Evolutionary conservation across 441 rosid species (phyloP), one percentile per base, ranked within the genome.

Genomic region (Geranium incanum): DNA sequence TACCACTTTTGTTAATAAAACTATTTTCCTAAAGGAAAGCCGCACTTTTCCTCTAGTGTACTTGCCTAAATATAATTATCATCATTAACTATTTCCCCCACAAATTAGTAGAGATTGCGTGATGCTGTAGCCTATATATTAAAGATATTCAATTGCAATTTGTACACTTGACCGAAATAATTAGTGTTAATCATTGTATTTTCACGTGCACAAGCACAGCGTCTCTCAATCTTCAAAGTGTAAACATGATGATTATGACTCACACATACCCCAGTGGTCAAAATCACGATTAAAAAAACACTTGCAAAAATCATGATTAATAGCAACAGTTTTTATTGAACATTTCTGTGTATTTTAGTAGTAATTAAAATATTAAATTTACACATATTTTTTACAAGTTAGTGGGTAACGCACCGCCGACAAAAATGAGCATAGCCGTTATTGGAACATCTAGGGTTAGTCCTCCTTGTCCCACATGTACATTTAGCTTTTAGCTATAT

Each of bases 351-450:
- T 43, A 13, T 52, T 7, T 48, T 11, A 52, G 16, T 52, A 52
- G 52, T 43, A 43, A 43, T 43, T 43, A 43, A 43, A 43, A 43
- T 43, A 52, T 13, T 52, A 4, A n/a, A 52, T 13, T 52, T 9
- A n/a, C 4, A 52, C 8, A 13, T 3, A n/a, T 7, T 6, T 21
- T 60, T 60, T 19, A 19, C 13, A 9, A 19, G 21, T 79, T 76
- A 83, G 84, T 82, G 86, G 89, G 81, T 68, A 76, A 76, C 83
- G 75, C 86, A 86, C 79, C 77, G 85, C 83, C 80, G 88, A 83
- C 86, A 79, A 75, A 77, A 76, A 65, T 36, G 39, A 72, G 59
- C 16, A 28, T 66, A 57, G 82, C 83, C 83, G 75, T 65, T 81
- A 86, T 80, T 76, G 74, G 77, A 68, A 75, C 75, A 67, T 68